Evolutionary conservation across 1,284 basidiomycete species (phyloP).

Genomic region (Fomitopsis betulina): DNA sequence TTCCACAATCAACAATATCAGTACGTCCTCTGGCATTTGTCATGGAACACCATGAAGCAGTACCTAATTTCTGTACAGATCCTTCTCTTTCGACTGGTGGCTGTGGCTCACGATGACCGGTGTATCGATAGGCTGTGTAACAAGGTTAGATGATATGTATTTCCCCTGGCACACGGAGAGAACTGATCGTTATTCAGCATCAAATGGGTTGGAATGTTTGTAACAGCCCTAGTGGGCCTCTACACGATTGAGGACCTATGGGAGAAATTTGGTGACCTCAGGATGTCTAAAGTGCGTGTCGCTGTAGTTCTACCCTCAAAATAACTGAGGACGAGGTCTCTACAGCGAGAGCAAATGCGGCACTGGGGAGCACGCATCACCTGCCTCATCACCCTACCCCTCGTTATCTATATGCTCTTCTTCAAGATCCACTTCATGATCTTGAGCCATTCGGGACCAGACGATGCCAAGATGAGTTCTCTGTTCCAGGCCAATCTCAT

Average conservation of each 20-base stretch:
- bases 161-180: neutral
- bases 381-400: conserved; percentile 87
- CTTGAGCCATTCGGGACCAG: conserved; percentile 91
- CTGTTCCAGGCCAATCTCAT: conserved; percentile 96
- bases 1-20: conserved; percentile 96
- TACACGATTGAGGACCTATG: conserved; percentile 98
- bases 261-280: conserved; percentile 96
- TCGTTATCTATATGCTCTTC: conserved; percentile 87
- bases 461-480: conserved; percentile 98
- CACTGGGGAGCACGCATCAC: conserved; percentile 90
- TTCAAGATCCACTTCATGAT: conserved; percentile 98
- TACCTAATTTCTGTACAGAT: conserved; percentile 36
- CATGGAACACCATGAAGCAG: neutral
- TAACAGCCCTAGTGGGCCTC: conserved; percentile 89
- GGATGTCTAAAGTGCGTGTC: conserved; percentile 80
- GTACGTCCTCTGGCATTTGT: conserved; percentile 39
- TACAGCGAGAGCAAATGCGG: conserved; percentile 73
- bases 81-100: conserved; percentile 97
- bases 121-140: conserved; percentile 92
- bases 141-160: conserved; percentile 48
- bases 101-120: conserved; percentile 91
- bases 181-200: conserved; percentile 49
- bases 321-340: neutral
- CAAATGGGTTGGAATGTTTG: conserved; percentile 96
- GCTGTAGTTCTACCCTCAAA: conserved; percentile 5